Evolutionary conservation across 352 stramenopile genomes (phyloP).

Genomic region (Phytopythium delawarense): DNA sequence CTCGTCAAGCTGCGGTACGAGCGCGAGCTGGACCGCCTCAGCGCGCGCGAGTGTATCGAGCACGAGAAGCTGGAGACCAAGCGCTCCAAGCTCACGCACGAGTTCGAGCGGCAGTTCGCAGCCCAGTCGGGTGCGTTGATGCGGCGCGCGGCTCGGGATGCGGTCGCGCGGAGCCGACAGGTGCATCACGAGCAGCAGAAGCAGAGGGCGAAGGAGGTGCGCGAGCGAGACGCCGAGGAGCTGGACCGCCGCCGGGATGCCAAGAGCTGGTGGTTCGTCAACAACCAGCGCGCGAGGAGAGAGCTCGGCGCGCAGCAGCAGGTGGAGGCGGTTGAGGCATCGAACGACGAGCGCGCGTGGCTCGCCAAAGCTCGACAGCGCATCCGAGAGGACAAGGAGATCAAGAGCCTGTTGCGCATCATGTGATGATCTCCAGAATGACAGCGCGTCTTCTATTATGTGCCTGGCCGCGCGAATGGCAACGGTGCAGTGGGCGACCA

Average conservation of each 20-base stretch:
- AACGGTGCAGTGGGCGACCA: not conserved
- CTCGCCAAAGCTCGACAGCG: conserved; percentile 27
- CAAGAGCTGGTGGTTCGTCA: conserved; percentile 68
- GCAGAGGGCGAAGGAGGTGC: conserved; percentile 19
- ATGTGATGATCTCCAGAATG: conserved; percentile 22
- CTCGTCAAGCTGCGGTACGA: conserved; percentile 62
- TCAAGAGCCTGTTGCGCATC: conserved; percentile 57
- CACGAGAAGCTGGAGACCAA: conserved; percentile 37
- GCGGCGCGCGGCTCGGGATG: conserved; percentile 44
- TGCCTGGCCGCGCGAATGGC: not conserved
- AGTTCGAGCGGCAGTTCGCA: conserved; percentile 51
- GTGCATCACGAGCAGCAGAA: conserved; percentile 22
- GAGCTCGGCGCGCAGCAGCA: conserved; percentile 18
- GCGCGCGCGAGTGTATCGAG: conserved; percentile 38
- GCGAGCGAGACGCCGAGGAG: conserved; percentile 30
- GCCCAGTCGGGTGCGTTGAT: conserved; percentile 64
- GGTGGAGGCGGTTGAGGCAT: conserved; percentile 16
- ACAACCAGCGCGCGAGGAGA: conserved; percentile 46
- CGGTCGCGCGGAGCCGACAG: conserved; percentile 18
- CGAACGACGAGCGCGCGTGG: conserved; percentile 21
- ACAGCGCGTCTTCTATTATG: conserved; percentile 1
- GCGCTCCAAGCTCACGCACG: conserved; percentile 35
- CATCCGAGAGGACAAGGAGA: conserved; percentile 63
- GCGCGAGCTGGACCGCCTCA: conserved; percentile 42
- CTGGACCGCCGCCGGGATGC: conserved; percentile 40